These are phyloP conservation scores for Ceratobasidium sp. DNA, from an alignment of 1,284 basidiomycete genomes.

Conservation along the genomic window DNA sequence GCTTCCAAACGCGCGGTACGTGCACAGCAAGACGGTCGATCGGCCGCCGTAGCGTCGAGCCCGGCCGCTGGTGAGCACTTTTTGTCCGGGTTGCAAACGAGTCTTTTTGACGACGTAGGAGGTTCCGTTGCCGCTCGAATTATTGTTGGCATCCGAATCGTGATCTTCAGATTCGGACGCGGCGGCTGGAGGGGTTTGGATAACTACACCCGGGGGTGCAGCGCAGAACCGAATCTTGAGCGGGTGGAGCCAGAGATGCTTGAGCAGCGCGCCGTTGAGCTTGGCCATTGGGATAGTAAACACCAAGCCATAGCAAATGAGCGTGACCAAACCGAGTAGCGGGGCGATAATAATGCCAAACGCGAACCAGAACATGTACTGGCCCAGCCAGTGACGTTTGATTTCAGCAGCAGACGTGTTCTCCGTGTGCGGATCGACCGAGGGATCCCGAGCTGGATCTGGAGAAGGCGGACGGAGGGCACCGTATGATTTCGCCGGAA, in stretches of 20 bases:
- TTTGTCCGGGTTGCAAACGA: conserved; percentile 75
- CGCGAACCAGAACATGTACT: conserved; percentile 81
- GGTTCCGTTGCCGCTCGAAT: conserved; percentile 55
- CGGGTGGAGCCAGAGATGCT: conserved; percentile 84
- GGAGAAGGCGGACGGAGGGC: conserved; percentile 41
- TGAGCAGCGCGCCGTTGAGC: conserved; percentile 92
- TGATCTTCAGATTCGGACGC: conserved; percentile 47
- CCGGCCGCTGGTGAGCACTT: conserved; percentile 77
- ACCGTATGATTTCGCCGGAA: conserved; percentile 49
- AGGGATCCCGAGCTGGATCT: not conserved
- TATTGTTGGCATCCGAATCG: conserved; percentile 41
- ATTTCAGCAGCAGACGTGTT: conserved; percentile 9
- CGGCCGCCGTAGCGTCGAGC: conserved; percentile 53
- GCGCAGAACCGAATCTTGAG: conserved; percentile 92
- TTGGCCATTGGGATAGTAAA: conserved; percentile 99
- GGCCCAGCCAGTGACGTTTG: conserved; percentile 57
- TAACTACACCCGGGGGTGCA: conserved; percentile 66
- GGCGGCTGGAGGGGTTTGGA: conserved; percentile 49
- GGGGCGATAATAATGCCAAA: conserved; percentile 87
- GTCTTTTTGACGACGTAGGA: conserved; percentile 69
- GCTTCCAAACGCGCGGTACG: conserved; percentile 89
- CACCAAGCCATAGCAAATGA: conserved; percentile 91
- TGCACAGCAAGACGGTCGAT: conserved; percentile 93
- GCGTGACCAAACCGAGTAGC: conserved; percentile 78
- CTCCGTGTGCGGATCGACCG: conserved; percentile 20